These are phyloP conservation scores for Fusarium illudens DNA, from an alignment of 2,329 filamentous ascomycete species.

Conservation along the genomic window DNA sequence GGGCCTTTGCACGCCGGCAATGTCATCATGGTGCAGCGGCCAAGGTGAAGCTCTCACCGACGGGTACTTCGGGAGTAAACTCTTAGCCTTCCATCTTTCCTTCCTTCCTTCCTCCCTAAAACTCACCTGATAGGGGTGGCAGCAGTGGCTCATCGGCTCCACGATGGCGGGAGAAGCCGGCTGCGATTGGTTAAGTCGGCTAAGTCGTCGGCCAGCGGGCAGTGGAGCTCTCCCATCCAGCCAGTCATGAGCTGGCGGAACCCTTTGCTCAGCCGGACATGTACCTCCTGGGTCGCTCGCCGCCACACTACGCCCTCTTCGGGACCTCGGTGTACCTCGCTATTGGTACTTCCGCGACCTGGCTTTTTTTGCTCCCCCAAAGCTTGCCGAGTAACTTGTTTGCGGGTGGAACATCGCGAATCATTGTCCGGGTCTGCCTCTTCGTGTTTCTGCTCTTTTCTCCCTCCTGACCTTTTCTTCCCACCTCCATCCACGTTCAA, in stretches of 20 bases:
- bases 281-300: conserved; percentile 24
- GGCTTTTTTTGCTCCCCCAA: conserved; percentile 20
- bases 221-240: background rate
- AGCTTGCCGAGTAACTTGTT: conserved; percentile 27
- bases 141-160: background rate
- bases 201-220: conserved; percentile 24
- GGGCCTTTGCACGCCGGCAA: background rate
- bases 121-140: background rate
- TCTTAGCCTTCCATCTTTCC: background rate
- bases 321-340: conserved; percentile 16
- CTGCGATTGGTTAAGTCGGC: conserved; percentile 23
- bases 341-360: conserved; percentile 3
- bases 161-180: too few relatives aligned
- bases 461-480: conserved; percentile 31
- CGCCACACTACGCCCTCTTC: background rate
- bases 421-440: conserved; percentile 32
- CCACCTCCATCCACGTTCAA: conserved; percentile 16
- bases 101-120: background rate
- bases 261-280: conserved; percentile 20
- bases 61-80: background rate
- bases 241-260: conserved; percentile 18
- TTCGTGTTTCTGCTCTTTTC: conserved; percentile 25
- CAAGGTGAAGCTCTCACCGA: background rate
- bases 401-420: conserved; percentile 23
- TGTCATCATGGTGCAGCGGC: background rate